Conservation (phyloP, 1,284 basidiomycete species). For the Testicularia cyperi region DNA sequence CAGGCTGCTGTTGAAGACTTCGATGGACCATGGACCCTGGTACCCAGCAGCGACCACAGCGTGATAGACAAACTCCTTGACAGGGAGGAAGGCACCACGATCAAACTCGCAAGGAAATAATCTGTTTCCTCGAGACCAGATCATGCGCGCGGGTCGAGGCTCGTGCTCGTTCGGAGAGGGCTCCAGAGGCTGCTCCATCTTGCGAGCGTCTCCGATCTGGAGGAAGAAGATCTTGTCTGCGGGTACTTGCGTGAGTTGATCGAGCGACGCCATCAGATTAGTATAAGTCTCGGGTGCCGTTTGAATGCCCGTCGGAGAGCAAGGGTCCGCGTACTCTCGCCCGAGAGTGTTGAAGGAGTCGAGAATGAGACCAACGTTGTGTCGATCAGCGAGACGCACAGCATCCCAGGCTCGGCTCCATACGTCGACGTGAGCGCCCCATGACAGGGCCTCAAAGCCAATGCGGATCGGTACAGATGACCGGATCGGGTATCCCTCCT, state of each 20-base stretch:
- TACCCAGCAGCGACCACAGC: constrained; percentile 56
- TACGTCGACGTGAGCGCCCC: constrained; percentile 32
- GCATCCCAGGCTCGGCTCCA: constrained; percentile 59
- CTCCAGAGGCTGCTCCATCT: constrained; percentile 3
- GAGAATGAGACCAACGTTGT: constrained; percentile 59
- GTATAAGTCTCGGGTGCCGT: not conserved
- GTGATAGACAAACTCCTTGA: constrained; percentile 53
- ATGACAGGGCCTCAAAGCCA: constrained; percentile 42
- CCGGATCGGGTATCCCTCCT: too few species aligned
- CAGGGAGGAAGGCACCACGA: constrained; percentile 59
- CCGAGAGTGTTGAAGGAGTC: constrained; percentile 61
- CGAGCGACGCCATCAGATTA: not conserved
- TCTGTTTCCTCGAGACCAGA: constrained; percentile 56
- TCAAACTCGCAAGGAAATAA: constrained; percentile 58
- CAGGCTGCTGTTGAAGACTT: constrained; percentile 60
- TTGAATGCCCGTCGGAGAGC: constrained; percentile 12
- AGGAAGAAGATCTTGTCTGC: constrained; percentile 22
- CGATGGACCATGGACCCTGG: constrained; percentile 58
- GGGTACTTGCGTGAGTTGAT: not conserved
- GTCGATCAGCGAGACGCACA: constrained; percentile 40
- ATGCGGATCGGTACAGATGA: too few species aligned
- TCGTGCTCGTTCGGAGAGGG: constrained; percentile 43
- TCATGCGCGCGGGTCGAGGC: constrained; percentile 55
- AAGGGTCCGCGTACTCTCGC: constrained; percentile 54
- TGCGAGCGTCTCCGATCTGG: constrained; percentile 23